Evolutionary conservation across 176 grass and related monocot genomes (phyloP), one percentile per base, ranked within the genome.

Genomic region (Ensete ventricosum): DNA sequence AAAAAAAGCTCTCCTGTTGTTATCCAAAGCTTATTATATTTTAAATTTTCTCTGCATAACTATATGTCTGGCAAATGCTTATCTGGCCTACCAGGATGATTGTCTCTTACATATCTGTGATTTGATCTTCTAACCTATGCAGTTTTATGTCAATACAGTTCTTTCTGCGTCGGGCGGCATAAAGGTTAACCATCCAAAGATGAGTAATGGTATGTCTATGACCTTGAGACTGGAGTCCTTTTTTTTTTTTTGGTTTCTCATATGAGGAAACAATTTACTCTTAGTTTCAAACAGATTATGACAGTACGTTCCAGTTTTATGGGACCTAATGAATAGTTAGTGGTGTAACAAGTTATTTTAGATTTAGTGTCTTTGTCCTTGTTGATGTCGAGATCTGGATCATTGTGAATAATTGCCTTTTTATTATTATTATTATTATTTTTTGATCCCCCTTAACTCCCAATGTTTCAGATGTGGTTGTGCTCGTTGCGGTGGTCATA

Each of bases 111-210:
- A 7, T 8, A 19, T 60, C 16, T 1, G 57, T 0, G 17, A 60
- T 60, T 60, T 60, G 16, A 57, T 16, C 55, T 60, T 55, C 64
- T 68, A 50, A 55, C 57, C 75, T 69, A 78, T 53, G 75, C 66
- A 24, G 73, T 60, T 60, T 19, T 60, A 34, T 69, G 8, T 53
- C 75, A 72, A 77, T 12, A 84, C 80, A 96, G 93, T 96, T 81
- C 93, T 96, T 79, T 96, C 93, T 26, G 93, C 93, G 83, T 90
- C 93, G 55, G 93, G 93, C 72, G 93, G 93, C 62, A 92, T 96
- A 84, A 92, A 76, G 85, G 87, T 90, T 77, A 81, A 92, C 69
- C 76, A 80, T 78, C 79, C 62, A 2, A 84, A 92, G 54, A 92
- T 83, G 89, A 96, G 85, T 53, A 88, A 81, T 0, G 89, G 89